Evolutionary conservation across 129 eudicot species (phyloP).

Genomic region (Lactuca saligna): DNA sequence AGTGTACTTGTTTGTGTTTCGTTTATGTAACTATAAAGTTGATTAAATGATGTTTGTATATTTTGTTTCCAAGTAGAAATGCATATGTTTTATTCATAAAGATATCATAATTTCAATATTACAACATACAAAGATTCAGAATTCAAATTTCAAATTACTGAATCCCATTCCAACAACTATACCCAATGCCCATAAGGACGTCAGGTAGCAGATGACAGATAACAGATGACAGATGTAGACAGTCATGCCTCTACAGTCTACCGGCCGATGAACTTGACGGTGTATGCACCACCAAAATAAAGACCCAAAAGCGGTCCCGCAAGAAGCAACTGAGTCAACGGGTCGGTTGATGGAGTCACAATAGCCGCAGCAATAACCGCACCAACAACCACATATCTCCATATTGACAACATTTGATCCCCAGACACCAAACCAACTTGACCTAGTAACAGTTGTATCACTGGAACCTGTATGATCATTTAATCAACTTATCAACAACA

Average conservation of each 20-base stretch:
- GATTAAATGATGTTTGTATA: neutral
- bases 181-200: no score
- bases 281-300: slow-evolving; percentile 90
- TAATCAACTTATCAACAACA: no score
- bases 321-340: slow-evolving; percentile 86
- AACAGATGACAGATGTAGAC: neutral
- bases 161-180: no score
- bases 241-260: slow-evolving; percentile 19
- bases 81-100: neutral
- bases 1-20: neutral
- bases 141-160: neutral
- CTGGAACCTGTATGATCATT: slow-evolving; percentile 65
- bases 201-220: neutral
- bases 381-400: slow-evolving; percentile 98
- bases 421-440: slow-evolving; percentile 86
- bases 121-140: slow-evolving; percentile 10
- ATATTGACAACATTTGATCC: slow-evolving; percentile 91
- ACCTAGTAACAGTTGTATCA: slow-evolving; percentile 81
- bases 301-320: slow-evolving; percentile 97
- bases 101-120: neutral
- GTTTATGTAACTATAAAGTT: neutral
- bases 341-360: slow-evolving; percentile 95
- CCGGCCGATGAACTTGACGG: slow-evolving; percentile 75
- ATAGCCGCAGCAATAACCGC: slow-evolving; percentile 92
- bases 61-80: neutral